phyloP scores from a whole-genome alignment of 2,329 filamentous ascomycete genomes.

The Corniculantispora saksenae region DNA sequence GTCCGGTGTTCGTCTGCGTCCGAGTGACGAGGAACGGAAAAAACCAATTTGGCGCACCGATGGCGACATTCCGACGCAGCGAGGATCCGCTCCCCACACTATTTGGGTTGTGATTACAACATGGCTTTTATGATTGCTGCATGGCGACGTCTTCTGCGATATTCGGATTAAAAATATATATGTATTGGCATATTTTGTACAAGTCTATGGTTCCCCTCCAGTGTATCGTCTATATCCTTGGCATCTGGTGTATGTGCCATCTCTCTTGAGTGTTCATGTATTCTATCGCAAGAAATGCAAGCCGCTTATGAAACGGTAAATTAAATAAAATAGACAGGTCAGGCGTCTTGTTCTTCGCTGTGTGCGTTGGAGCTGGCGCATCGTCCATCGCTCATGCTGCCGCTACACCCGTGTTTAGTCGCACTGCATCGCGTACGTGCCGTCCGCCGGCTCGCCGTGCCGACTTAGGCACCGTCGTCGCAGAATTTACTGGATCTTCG shows the following conservation, averaged over 20 bases:
- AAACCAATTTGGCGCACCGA: conserved; percentile 21
- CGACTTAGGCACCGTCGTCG: too few relatives aligned
- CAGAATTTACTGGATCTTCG: conserved; percentile 9
- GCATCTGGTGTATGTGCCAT: not conserved
- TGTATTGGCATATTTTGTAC: not conserved
- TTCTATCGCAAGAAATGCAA: not conserved
- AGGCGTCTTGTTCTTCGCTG: not conserved
- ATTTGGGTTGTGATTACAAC: not conserved
- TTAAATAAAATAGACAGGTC: not conserved
- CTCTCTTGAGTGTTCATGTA: not conserved
- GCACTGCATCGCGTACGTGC: not conserved
- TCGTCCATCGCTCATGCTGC: not conserved
- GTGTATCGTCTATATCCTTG: not conserved
- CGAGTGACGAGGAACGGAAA: conserved; percentile 1
- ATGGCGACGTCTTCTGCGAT: not conserved
- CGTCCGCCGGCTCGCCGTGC: not conserved
- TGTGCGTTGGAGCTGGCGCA: not conserved
- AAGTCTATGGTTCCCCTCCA: not conserved
- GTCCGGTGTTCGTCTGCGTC: not conserved
- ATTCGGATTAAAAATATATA: not conserved
- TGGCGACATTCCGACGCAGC: conserved; percentile 27
- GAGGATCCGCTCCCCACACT: conserved; percentile 14
- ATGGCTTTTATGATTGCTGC: not conserved
- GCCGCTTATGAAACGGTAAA: not conserved
- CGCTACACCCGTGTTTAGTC: not conserved